Evolutionary conservation across 2,329 filamentous ascomycete genomes (phyloP), one percentile per base, ranked within the genome.

Genomic region (Chaetothyriales sp.): DNA sequence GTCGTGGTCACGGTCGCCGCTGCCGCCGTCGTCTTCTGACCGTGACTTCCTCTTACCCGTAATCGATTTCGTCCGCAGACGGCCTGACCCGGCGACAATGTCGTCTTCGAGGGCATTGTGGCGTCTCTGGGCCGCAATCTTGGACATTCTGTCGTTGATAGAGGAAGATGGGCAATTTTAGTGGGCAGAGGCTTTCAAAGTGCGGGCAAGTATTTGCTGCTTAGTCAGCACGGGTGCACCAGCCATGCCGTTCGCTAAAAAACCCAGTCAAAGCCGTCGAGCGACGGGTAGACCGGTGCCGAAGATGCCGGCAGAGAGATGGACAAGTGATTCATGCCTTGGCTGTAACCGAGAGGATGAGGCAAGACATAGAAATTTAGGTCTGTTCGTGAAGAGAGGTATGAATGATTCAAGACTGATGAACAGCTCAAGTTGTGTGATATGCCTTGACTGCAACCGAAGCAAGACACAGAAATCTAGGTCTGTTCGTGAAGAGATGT

Each of bases 91-190:
- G 60, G 87, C 75, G 61, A 83, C 70, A 65, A 97, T 76, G 63
- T 97, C 92, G 64, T 94, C 86, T 62, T 90, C 85, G 54, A 98
- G 83, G 43, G 90, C 89, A 61, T 94, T 94, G 71, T 95, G 90
- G 58, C 86, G 82, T 63, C 83, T 81, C 7, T 47, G 29, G 2
- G 51, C 49, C 5, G 54, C 54, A 18, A 51, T 43, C 29, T 53
- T 54, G 20, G 57, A 58, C 58, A 61, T 61, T 37, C 6, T 56
- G 48, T 33, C 20, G 28, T 18, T 33, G 18, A 33, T n/a, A 19
- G 18, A 20, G 13, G 10, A 28, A n/a, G 19, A 46, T 19, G 19
- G 44, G 13, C 15, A n/a, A 18, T 20, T 46, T 28, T 20, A n/a
- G 13, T 20, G 40, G 7, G 7, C 2, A 44, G 40, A n/a, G 15